phyloP scores from a whole-genome alignment of 208 protist species.

The Crithidia brevicula region DNA sequence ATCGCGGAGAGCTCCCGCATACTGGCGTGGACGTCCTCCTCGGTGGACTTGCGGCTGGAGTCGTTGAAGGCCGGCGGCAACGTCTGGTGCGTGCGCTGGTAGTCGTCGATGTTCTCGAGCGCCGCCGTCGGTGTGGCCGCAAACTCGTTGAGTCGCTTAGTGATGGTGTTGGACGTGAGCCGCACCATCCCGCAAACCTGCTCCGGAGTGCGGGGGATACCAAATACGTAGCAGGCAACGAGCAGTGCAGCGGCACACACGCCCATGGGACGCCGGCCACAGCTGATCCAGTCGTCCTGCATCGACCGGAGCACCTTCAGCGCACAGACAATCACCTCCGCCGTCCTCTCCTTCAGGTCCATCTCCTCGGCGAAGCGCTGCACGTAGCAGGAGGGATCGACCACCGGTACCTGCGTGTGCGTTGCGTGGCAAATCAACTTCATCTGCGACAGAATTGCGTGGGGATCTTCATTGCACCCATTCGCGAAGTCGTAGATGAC shows the following conservation, averaged over 20 bases:
- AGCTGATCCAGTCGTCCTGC: slow-evolving; percentile 93
- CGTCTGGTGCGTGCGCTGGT: slow-evolving; percentile 56
- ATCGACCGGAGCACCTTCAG: slow-evolving; percentile 89
- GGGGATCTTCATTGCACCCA: slow-evolving; percentile 51
- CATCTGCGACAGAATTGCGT: slow-evolving; percentile 76
- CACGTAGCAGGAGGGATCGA: slow-evolving; percentile 89
- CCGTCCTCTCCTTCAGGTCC: slow-evolving; percentile 69
- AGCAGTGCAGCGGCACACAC: slow-evolving; percentile 90
- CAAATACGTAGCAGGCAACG: slow-evolving; percentile 87
- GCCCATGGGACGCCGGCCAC: slow-evolving; percentile 87
- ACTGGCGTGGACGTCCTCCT: slow-evolving; percentile 71
- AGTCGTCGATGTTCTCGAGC: slow-evolving; percentile 82
- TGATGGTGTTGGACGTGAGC: slow-evolving; percentile 82
- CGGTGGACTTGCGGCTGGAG: slow-evolving; percentile 46
- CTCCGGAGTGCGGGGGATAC: slow-evolving; percentile 75
- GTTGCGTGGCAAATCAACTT: slow-evolving; percentile 78
- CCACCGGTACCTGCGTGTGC: slow-evolving; percentile 80
- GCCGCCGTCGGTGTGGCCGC: slow-evolving; percentile 68
- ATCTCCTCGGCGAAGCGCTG: slow-evolving; percentile 88
- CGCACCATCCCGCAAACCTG: slow-evolving; percentile 90
- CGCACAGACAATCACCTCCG: slow-evolving; percentile 81
- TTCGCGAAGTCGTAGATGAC: slow-evolving; percentile 92
- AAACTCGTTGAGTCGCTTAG: slow-evolving; percentile 86
- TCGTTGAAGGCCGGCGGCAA: slow-evolving; percentile 78
- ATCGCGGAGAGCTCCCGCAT: slow-evolving; percentile 78